These are phyloP conservation scores for Scleroderma bovista DNA, from an alignment of 768 basidiomycete genomes.

Conservation along the genomic window DNA sequence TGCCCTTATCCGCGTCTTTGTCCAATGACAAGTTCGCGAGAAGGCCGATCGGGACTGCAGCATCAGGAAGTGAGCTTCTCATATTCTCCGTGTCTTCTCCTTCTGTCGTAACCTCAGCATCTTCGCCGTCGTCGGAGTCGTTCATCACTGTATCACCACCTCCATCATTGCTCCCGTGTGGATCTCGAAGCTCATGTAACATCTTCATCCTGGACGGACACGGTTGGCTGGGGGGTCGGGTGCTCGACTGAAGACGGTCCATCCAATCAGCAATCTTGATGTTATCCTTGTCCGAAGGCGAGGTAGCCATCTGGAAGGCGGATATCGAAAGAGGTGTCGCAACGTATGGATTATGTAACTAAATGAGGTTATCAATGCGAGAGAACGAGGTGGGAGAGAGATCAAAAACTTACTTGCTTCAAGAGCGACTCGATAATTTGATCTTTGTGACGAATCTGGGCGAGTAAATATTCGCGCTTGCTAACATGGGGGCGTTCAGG, in stretches of 20 bases:
- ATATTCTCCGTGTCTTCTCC: conserved; percentile 42
- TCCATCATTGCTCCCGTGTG: conserved; percentile 24
- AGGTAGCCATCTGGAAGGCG: conserved; percentile 73
- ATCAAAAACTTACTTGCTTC: conserved; percentile 57
- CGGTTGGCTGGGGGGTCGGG: conserved; percentile 43
- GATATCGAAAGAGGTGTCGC: conserved; percentile 77
- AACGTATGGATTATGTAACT: conserved; percentile 71
- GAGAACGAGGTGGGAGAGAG: neutral
- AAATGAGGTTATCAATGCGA: neutral
- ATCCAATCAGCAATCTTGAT: conserved; percentile 70
- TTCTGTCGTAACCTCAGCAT: conserved; percentile 26
- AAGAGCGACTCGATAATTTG: conserved; percentile 78
- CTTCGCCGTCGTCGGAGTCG: conserved; percentile 39
- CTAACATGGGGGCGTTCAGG: conserved; percentile 37
- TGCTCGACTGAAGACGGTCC: conserved; percentile 59
- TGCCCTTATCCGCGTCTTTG: conserved; percentile 40
- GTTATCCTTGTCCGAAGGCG: conserved; percentile 67
- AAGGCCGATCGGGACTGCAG: conserved; percentile 69
- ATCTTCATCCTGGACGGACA: conserved; percentile 24
- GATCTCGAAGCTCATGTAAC: conserved; percentile 27
- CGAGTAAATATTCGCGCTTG: conserved; percentile 81
- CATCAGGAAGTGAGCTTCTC: conserved; percentile 54
- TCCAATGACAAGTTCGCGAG: conserved; percentile 68
- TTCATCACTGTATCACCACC: conserved; percentile 3
- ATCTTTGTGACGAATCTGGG: conserved; percentile 85